Base-by-base conservation (phyloP, 1,139 yeast species). In the Candida tetrigidarum region DNA sequence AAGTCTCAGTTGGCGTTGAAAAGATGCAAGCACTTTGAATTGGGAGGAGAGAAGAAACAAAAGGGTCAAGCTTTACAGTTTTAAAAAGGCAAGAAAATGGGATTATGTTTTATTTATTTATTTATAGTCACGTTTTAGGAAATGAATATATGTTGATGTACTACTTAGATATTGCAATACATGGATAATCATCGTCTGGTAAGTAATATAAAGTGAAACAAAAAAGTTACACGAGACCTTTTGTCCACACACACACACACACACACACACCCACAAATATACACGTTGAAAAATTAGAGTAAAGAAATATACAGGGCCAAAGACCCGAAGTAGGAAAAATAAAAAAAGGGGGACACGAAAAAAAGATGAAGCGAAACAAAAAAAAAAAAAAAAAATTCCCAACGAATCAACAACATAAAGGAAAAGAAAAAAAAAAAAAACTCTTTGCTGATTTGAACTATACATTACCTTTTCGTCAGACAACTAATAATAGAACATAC, bases 11-110 rank as follows among this genome's bases (percentile, higher is more conserved):
- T 34, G 37, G 28, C 37, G 14, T 9, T 34, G 7, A 34, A 34
- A 9, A 34, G 37, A 34, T 34, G 37, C 15, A 34, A 34, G n/a
- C 37, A 34, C 12, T 22, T 34, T 34, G 37, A 34, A 23, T 34
- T 34, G 20, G 37, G 37, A 3, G 37, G 37, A 14, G 37, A 34
- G 25, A 34, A 23, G 19, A 34, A 34, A 34, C 37, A 34, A 10
- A 34, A 34, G 9, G 99, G 98, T 76, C 95, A 86, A 80, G 96
- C 96, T 74, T 84, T 89, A 76, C 96, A 89, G 83, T 89, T 89
- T 78, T 89, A 84, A 83, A 71, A 40, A 22, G 25, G 25, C 9
- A n/a, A n/a, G n/a, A n/a, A n/a, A n/a, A n/a, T n/a, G n/a, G 44
- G 41, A 41, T 47, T 37, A 15, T 26, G 23, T 25, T 37, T 41